Base-by-base conservation (phyloP, 345 rosid species). In the Citrus cavaleriei region DNA sequence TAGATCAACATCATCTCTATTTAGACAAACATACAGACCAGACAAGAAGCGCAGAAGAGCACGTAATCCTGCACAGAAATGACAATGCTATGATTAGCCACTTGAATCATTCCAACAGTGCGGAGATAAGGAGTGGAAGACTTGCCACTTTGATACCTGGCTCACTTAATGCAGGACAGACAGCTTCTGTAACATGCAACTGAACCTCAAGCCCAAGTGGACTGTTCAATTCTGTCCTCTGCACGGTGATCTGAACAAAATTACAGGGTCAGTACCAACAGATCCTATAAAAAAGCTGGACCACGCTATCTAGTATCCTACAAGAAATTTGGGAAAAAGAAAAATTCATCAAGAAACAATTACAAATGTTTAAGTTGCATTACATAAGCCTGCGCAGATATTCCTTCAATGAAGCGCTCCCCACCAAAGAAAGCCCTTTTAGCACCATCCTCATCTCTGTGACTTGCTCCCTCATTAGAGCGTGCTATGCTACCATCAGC, bases 141-240 rank as follows among this genome's bases (percentile, higher is more conserved):
- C 59, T 68, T 49, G 37, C 72, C 57, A 62, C 49, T 5, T 54
- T 64, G 67, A 77, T 83, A 96, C 99, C 99, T 80, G 99, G 99
- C 85, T 96, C 99, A 84, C 98, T 96, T 83, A 96, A 83, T 64
- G 99, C 97, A 77, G 99, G 99, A 84, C 98, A 96, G 78, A 96
- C 93, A 68, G 98, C 97, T 88, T 94, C 98, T 60, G 97, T 90
- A 74, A 94, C 86, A 88, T 96, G 98, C 68, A 96, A 83, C 75
- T 96, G 98, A 83, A 94, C 99, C 92, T 94, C 99, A 83, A 96
- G 98, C 60, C 98, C 99, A 42, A 96, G 95, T 27, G 99, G 97
- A 79, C 88, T 83, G 85, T 96, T 96, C 80, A 81, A 86, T 62
- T 95, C 97, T 51, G 98, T 96, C 90, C 99, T 92, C 89, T 96